These are phyloP conservation scores for Saururus chinensis DNA, from an alignment of 164 flowering plant genomes.

Conservation along the genomic window DNA sequence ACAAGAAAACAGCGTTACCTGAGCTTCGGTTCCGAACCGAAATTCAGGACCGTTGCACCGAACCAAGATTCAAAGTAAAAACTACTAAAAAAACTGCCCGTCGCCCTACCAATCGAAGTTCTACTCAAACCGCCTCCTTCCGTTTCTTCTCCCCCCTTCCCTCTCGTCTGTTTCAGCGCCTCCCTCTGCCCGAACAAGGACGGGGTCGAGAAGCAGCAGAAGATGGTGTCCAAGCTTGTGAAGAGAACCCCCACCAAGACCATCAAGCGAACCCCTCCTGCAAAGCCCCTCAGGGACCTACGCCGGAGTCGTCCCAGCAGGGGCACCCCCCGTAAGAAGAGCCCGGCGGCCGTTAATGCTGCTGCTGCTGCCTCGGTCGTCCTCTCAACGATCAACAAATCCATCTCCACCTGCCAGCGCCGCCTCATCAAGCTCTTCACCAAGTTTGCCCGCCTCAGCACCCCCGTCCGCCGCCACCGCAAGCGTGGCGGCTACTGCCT, in stretches of 20 bases:
- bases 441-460: slow-evolving; percentile 31
- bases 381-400: slow-evolving; percentile 48
- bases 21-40: slow-evolving; percentile 17
- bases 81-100: no score
- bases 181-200: background rate
- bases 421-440: slow-evolving; percentile 57
- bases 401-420: slow-evolving; percentile 54
- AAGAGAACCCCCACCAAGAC: slow-evolving; percentile 43
- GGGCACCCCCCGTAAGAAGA: slow-evolving; percentile 13
- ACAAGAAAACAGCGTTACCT: no score
- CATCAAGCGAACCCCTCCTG: slow-evolving; percentile 30
- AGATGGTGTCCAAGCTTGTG: slow-evolving; percentile 58
- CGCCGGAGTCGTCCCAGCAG: slow-evolving; percentile 12
- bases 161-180: slow-evolving; percentile 1
- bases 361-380: slow-evolving; percentile 30
- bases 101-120: no score
- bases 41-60: slow-evolving; percentile 30
- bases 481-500: slow-evolving; percentile 28
- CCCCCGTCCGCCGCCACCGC: slow-evolving; percentile 30
- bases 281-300: slow-evolving; percentile 37
- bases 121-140: slow-evolving; percentile 1
- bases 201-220: background rate
- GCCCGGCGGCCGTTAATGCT: slow-evolving; percentile 25
- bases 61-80: slow-evolving; percentile 26
- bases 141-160: background rate